Evolutionary conservation across 2,329 filamentous ascomycete species (phyloP).

Genomic region (Annulohypoxylon truncatum): DNA sequence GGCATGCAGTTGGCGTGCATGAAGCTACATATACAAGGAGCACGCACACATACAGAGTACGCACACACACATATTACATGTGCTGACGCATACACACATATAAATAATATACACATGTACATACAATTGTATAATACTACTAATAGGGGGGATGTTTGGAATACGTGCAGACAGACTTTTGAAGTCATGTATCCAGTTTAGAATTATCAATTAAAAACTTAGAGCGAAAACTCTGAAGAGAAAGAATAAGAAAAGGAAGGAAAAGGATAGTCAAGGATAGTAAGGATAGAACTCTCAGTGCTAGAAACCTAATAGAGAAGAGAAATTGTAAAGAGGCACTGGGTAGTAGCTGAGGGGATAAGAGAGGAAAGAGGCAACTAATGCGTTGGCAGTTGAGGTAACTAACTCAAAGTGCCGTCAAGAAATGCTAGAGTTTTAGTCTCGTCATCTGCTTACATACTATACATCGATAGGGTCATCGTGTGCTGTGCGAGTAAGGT

Average conservation of each 20-base stretch:
- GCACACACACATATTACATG: slow-evolving; percentile 25
- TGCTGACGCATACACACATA: slow-evolving; percentile 35
- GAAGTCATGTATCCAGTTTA: neutral
- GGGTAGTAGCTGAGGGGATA: slow-evolving; percentile 13
- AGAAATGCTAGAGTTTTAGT: slow-evolving; percentile 1
- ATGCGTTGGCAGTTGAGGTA: slow-evolving; percentile 32
- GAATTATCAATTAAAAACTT: neutral
- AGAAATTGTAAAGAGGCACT: neutral
- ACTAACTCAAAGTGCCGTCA: slow-evolving; percentile 22
- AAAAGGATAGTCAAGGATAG: neutral
- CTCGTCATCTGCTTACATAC: slow-evolving; percentile 7
- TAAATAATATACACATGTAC: slow-evolving; percentile 24
- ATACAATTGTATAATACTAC: slow-evolving; percentile 19
- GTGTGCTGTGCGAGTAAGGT: slow-evolving; percentile 16
- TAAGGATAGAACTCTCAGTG: neutral
- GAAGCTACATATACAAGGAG: slow-evolving; percentile 41
- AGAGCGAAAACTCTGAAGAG: neutral
- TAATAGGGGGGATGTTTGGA: slow-evolving; percentile 24
- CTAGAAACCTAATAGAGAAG: neutral
- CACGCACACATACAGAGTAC: slow-evolving; percentile 33
- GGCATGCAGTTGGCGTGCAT: slow-evolving; percentile 38
- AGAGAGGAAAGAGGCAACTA: slow-evolving; percentile 3
- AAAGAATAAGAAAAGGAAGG: neutral
- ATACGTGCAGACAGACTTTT: slow-evolving; percentile 18
- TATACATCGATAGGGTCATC: slow-evolving; percentile 1